A percentile compares a stretch with the other conserved stretches of the same genome.
Conservation (phyloP, 371 early-diverging fungal species). For the Blyttiomyces sp. region DNA sequence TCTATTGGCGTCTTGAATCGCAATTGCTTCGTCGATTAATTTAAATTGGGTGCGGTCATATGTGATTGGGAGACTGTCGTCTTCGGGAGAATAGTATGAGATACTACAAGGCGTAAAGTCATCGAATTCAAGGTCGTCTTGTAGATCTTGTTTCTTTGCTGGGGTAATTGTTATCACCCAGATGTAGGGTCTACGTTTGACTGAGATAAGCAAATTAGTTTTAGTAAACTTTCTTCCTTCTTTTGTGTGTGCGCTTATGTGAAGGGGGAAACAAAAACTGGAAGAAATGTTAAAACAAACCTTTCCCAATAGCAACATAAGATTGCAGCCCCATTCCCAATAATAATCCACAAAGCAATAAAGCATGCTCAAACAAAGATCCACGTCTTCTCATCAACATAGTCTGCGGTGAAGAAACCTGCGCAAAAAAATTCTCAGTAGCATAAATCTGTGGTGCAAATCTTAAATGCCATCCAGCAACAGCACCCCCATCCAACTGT, state of each 20-base stretch:
- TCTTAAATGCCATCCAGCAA: constrained; percentile 12
- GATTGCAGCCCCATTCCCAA: constrained; percentile 34
- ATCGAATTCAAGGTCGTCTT: constrained; percentile 5
- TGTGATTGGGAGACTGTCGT: background rate
- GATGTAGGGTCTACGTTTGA: constrained; percentile 27
- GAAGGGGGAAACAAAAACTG: background rate
- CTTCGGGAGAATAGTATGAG: background rate
- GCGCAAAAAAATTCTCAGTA: constrained; percentile 33
- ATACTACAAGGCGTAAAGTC: constrained; percentile 13
- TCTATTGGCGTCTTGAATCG: constrained; percentile 3
- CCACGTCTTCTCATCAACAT: constrained; percentile 25
- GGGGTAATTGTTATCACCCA: constrained; percentile 39
- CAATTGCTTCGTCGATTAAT: constrained; percentile 1
- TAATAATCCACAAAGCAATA: constrained; percentile 33
- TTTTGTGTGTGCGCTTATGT: background rate
- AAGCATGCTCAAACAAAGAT: constrained; percentile 33
- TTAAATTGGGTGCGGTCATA: constrained; percentile 12
- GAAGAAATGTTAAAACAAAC: constrained; percentile 10
- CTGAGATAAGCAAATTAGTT: constrained; percentile 5
- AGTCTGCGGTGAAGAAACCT: constrained; percentile 29
- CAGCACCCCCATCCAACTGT: background rate
- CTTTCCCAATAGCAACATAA: constrained; percentile 37
- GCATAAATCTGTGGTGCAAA: constrained; percentile 2
- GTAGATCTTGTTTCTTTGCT: background rate
- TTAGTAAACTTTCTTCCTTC: too few species aligned